Base-by-base conservation (phyloP, 2,329 filamentous ascomycete genomes). In the Penicillium verrucosum region DNA sequence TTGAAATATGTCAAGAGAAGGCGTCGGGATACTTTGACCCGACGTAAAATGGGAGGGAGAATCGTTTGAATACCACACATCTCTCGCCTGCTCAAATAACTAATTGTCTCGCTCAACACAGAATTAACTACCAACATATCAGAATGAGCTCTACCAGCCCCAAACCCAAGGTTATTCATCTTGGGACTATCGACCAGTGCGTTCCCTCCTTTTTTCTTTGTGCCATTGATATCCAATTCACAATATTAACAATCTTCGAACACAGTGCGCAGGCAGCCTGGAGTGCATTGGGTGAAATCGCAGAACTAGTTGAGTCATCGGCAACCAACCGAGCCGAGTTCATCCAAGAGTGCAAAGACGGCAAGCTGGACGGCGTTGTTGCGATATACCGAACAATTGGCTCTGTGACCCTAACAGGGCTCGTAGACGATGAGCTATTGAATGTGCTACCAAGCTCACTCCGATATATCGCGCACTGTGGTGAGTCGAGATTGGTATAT, bases 311-410 rank as follows among this genome's bases (percentile, higher is more conserved):
- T 40, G 74, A 75, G 14, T 85, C 89, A 8, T 77, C 77, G 58
- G 79, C 89, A 10, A 85, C 77, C 21, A 84, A 80, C 70, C 85
- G 89, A 53, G 70, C 75, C 21, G 85, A 85, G 18, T 93, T 95
- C 73, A 75, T 93, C 51, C 70, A 82, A 46, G 88, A 93, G 76
- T 87, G 84, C 70, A 76, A 77, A 47, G 80, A 82, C 21, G 89
- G 89, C 21, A 78, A 79, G 32, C 78, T 91, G n/a, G 84, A 90
- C 61, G 86, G 83, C 59, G 82, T 86, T 32, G 68, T 82, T 21
- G 86, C 82, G 37, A 81, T 82, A 29, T 94, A 89, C 74, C 84
- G 90, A 52, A 93, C 89, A 14, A 90, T 92, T 65, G 73, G 73
- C 43, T 89, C 86, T 32, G 77, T 83, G 41, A 68, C 68, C 12